A percentile compares a stretch with the other conserved stretches of the same genome.
These are phyloP conservation scores for Panus rudis DNA, from an alignment of 768 basidiomycete genomes.

Conservation along the genomic window DNA sequence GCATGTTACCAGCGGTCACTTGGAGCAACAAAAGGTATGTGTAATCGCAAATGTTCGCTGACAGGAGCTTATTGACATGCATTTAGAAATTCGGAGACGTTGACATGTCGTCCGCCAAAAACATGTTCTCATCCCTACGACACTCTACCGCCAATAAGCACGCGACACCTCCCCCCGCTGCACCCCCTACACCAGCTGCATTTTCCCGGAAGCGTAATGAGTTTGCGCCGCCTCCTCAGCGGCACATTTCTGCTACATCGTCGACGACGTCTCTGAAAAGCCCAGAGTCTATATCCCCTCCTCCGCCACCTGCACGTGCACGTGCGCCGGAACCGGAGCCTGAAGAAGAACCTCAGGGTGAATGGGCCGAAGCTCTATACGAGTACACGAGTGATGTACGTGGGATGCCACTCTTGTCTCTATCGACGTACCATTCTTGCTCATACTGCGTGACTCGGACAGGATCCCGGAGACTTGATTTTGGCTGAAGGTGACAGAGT, in stretches of 20 bases:
- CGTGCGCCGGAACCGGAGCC: constrained; percentile 30
- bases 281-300: constrained; percentile 10
- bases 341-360: constrained; percentile 33
- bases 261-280: constrained; percentile 5
- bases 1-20: constrained; percentile 4
- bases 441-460: constrained; percentile 3
- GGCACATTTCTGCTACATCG: constrained; percentile 24
- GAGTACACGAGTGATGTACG: constrained; percentile 62
- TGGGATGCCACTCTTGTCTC: neutral
- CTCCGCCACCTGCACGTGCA: constrained; percentile 21
- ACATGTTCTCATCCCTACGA: constrained; percentile 40
- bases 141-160: constrained; percentile 35
- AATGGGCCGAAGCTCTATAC: constrained; percentile 76
- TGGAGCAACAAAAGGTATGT: constrained; percentile 12
- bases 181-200: constrained; percentile 32
- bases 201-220: constrained; percentile 36
- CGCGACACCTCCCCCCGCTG: constrained; percentile 27
- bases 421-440: constrained; percentile 1
- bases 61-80: neutral
- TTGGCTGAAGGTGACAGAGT: constrained; percentile 52
- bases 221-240: constrained; percentile 50
- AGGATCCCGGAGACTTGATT: constrained; percentile 67
- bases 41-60: constrained; percentile 14
- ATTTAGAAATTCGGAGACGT: constrained; percentile 54
- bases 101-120: constrained; percentile 43